Evolutionary conservation across 2,329 filamentous ascomycete genomes (phyloP).

Genomic region (Fusarium sp.): DNA sequence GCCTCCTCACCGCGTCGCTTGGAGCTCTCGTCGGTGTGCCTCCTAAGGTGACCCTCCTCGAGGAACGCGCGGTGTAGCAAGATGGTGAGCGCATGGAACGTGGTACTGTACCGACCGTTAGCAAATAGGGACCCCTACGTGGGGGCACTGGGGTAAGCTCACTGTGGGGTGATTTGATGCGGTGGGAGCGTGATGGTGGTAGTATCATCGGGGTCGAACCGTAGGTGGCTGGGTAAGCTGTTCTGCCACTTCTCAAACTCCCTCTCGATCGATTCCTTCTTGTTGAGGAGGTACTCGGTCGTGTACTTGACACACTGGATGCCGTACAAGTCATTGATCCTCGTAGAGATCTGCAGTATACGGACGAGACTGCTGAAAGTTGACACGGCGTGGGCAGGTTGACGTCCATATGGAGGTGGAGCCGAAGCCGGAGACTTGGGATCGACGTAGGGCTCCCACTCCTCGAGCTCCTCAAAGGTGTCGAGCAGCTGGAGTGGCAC

Average conservation of each 20-base stretch:
- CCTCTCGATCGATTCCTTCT: constrained; percentile 43
- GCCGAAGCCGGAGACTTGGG: constrained; percentile 42
- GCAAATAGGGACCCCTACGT: neutral
- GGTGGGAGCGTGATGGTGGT: constrained; percentile 43
- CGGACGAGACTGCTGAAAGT: constrained; percentile 46
- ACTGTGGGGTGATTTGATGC: constrained; percentile 48
- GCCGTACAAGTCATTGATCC: constrained; percentile 44
- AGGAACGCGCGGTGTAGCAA: constrained; percentile 60
- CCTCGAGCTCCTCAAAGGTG: constrained; percentile 50
- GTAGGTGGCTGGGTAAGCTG: constrained; percentile 41
- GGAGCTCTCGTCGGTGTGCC: constrained; percentile 42
- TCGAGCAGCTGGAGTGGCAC: constrained; percentile 49
- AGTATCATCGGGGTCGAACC: constrained; percentile 44
- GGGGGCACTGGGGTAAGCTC: constrained; percentile 14
- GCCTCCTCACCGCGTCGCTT: constrained; percentile 45
- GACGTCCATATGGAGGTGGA: constrained; percentile 42
- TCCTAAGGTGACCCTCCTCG: constrained; percentile 47
- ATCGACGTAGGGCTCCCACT: constrained; percentile 50
- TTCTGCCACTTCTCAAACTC: constrained; percentile 45
- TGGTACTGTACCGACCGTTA: constrained; percentile 39
- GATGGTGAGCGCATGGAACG: constrained; percentile 57
- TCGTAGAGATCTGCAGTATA: constrained; percentile 45
- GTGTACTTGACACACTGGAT: constrained; percentile 45
- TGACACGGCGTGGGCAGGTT: constrained; percentile 46
- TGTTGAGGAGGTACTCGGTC: constrained; percentile 41